These are phyloP conservation scores for Silene conica DNA, from an alignment of 148 eudicot genomes.

Conservation along the genomic window DNA sequence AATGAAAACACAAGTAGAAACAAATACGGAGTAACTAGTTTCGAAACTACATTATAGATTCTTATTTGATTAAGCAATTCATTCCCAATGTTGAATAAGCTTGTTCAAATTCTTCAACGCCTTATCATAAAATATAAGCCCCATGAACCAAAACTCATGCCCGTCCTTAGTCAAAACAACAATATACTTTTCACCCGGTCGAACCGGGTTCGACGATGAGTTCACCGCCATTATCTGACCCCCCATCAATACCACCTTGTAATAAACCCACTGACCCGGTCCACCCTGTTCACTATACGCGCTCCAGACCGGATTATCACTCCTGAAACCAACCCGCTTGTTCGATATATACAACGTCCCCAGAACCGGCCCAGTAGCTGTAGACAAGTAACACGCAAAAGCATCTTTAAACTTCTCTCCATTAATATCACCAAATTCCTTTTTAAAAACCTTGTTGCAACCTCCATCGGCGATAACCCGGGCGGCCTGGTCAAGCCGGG, in stretches of 20 bases:
- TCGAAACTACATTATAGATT: too few relatives aligned
- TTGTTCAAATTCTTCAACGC: conserved; percentile 33
- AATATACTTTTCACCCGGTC: conserved; percentile 30
- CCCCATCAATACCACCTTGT: conserved; percentile 30
- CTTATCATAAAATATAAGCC: conserved; percentile 36
- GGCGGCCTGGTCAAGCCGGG: conserved; percentile 47
- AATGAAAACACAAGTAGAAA: too few relatives aligned
- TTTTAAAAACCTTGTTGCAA: conserved; percentile 35
- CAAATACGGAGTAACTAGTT: too few relatives aligned
- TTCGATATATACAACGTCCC: conserved; percentile 49
- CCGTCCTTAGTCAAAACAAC: conserved; percentile 31
- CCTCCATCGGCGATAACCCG: conserved; percentile 53
- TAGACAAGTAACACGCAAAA: conserved; percentile 49
- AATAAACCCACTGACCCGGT: conserved; percentile 30
- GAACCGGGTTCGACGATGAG: conserved; percentile 11
- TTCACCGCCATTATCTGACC: conserved; percentile 31
- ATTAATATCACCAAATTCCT: conserved; percentile 36
- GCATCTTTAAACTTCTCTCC: conserved; percentile 35
- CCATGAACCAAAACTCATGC: conserved; percentile 45
- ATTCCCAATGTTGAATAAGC: conserved; percentile 17
- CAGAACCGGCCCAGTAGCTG: conserved; percentile 48
- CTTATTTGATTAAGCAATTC: too few relatives aligned
- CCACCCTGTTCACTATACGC: conserved; percentile 1
- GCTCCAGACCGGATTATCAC: conserved; percentile 43
- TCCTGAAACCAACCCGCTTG: conserved; percentile 45